Base-by-base conservation (phyloP, 1,139 yeast genomes). In the Groenewaldozyma sp. region DNA sequence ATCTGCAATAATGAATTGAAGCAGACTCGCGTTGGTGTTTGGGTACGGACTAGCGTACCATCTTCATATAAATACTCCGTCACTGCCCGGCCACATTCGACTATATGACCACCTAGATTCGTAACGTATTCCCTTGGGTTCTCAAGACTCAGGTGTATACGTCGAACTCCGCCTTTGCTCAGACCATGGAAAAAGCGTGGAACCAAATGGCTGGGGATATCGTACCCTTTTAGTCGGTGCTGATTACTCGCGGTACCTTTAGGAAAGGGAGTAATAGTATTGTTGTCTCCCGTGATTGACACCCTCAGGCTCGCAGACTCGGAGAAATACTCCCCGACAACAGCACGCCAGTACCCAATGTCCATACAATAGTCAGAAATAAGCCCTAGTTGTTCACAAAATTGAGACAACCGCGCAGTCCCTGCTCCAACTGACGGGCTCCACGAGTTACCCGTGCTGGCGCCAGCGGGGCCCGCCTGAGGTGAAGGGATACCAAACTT, bases 111-210 rank as follows among this genome's bases (percentile, higher is more conserved):
- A 1, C 87, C 87, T 49, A 75, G 74, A 34, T 77, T 73, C 54
- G 81, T 63, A 2, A 78, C 78, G 52, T 77, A 82, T 37, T 81
- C 81, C 45, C 76, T 71, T 27, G 82, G 60, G 37, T 82, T 76
- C 14, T 82, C 81, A 5, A 83, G 71, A 4, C 71, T 63, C 3
- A 82, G 57, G 40, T 75, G 78, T 43, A 81, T 71, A 35, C 74
- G 65, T 4, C 66, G 60, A 2, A 81, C 73, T 10, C 79, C 76
- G n/a, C 73, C 64, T 34, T 70, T 62, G 27, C 74, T 68, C 29
- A 74, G 65, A 0, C 80, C 66, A 36, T 70, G 69, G 48, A 78
- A 71, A 45, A 81, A 73, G 39, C 81, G 62, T 1, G 94, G 84
- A n/a, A 84, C 71, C 2, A 84, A 70, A 2, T 76, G 68, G 5